These are phyloP conservation scores for Cercophora samala DNA, from an alignment of 495 filamentous ascomycete genomes.

Conservation along the genomic window DNA sequence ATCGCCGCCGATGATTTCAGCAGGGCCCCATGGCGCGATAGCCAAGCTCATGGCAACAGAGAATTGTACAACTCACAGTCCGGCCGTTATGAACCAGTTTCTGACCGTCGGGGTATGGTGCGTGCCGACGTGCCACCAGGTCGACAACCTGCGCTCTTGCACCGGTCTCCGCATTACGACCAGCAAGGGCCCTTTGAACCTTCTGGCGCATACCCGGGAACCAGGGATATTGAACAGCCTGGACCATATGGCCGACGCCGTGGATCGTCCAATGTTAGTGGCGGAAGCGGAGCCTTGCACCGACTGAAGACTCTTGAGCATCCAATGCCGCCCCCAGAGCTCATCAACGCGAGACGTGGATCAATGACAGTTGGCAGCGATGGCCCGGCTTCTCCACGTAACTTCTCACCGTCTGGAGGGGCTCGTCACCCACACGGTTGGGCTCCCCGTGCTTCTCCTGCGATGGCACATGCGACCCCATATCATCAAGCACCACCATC, in stretches of 20 bases:
- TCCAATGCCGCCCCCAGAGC: slow-evolving; percentile 43
- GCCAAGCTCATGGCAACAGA: slow-evolving; percentile 52
- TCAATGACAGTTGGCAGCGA: slow-evolving; percentile 48
- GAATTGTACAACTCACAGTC: slow-evolving; percentile 94
- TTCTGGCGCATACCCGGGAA: slow-evolving; percentile 85
- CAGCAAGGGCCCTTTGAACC: slow-evolving; percentile 76
- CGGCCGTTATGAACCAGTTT: slow-evolving; percentile 87
- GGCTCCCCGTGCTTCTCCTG: slow-evolving; percentile 50
- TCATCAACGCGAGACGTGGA: slow-evolving; percentile 40
- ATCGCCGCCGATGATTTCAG: slow-evolving; percentile 95
- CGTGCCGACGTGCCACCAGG: slow-evolving; percentile 52
- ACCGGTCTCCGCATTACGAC: slow-evolving; percentile 56
- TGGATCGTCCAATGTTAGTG: slow-evolving; percentile 92
- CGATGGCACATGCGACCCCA: slow-evolving; percentile 46
- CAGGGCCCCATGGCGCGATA: slow-evolving; percentile 71
- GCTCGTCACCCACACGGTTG: slow-evolving; percentile 43
- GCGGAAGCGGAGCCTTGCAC: slow-evolving; percentile 70
- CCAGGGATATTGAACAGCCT: slow-evolving; percentile 65
- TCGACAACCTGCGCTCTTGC: slow-evolving; percentile 75
- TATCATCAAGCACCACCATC: slow-evolving; percentile 35
- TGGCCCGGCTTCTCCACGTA: slow-evolving; percentile 45
- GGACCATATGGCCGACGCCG: slow-evolving; percentile 73
- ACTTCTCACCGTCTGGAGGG: slow-evolving; percentile 41
- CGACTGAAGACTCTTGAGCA: slow-evolving; percentile 47
- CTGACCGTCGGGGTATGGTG: slow-evolving; percentile 68